Base-by-base conservation (phyloP, 2,329 filamentous ascomycete species). In the Orbilia ellipsospora region DNA sequence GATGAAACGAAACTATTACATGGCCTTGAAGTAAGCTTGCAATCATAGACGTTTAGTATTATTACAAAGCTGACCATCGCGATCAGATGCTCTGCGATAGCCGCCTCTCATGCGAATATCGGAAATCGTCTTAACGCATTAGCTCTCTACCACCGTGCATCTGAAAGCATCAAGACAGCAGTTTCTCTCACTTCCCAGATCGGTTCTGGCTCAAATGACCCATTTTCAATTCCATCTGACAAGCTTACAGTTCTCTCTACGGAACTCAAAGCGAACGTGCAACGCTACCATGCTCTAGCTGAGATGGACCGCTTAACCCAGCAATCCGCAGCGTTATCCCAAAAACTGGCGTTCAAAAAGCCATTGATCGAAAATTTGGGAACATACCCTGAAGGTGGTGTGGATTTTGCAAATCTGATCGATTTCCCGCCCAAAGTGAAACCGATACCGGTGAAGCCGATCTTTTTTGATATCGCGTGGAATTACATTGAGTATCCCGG, bases 381-480 rank as follows among this genome's bases (percentile, higher is more conserved):
- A 78, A 89, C 91, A 77, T 98, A 94, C 81, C 91, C 92, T 0
- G 83, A 85, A 2, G 87, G 87, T 26, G 88, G 87, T 36, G 87
- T 93, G 8, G 89, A 97, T 81, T 85, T 97, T 26, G 86, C 86
- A 50, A 94, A 94, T 78, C 84, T 99, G 26, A 94, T 98, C 55
- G 88, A 89, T 3, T 97, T 94, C 82, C 95, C 95, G 12, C 94
- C 94, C 0, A 91, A 89, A 81, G 84, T 97, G 78, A 89, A 92
- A 77, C 87, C 91, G 0, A 89, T 98, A 45, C 93, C 95, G 0
- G 90, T 97, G 62, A 99, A 99, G 85, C 95, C 95, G 28, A 86
- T 98, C 40, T 98, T 98, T 85, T 88, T 98, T 73, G 95, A 99
- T 81, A 90, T 97, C 6, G 95, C 95, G 8, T 99, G 93, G 92